These are phyloP conservation scores for Friedmanniomyces simplex DNA, from an alignment of 495 filamentous ascomycete genomes.

Conservation along the genomic window DNA sequence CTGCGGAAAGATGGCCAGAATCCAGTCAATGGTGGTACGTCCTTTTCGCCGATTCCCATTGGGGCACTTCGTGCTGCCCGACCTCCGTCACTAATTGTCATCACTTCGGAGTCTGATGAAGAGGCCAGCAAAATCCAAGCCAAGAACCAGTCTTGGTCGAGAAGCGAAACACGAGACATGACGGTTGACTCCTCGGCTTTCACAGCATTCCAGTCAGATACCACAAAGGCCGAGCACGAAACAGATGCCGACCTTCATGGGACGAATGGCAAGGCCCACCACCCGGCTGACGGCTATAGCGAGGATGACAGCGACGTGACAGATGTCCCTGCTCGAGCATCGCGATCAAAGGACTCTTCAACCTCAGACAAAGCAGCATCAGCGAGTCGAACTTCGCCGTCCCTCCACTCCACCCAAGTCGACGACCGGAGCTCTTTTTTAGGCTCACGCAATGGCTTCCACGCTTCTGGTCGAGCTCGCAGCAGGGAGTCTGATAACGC, in stretches of 20 bases:
- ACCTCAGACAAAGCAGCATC: neutral
- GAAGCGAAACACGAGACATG: too few species aligned
- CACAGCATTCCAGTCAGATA: neutral
- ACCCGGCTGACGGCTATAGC: neutral
- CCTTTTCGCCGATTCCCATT: too few species aligned
- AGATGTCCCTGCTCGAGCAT: neutral
- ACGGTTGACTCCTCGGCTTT: too few species aligned
- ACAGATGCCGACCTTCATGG: neutral
- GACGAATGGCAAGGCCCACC: neutral
- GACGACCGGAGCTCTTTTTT: constrained; percentile 6
- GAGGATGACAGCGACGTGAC: neutral
- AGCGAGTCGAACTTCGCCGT: neutral
- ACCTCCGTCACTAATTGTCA: too few species aligned
- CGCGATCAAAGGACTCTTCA: neutral
- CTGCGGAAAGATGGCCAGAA: too few species aligned
- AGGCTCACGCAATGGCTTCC: neutral
- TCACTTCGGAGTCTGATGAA: too few species aligned
- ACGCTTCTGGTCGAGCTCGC: neutral
- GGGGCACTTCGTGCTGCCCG: too few species aligned
- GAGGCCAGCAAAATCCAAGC: too few species aligned
- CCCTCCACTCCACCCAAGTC: neutral
- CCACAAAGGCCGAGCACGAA: neutral
- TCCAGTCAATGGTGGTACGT: too few species aligned
- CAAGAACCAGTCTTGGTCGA: too few species aligned
- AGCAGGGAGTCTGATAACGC: neutral